A percentile compares a stretch with the other conserved stretches of the same genome.
Conservation (phyloP, 73 alveolate species). For the Stentor roeselii region DNA sequence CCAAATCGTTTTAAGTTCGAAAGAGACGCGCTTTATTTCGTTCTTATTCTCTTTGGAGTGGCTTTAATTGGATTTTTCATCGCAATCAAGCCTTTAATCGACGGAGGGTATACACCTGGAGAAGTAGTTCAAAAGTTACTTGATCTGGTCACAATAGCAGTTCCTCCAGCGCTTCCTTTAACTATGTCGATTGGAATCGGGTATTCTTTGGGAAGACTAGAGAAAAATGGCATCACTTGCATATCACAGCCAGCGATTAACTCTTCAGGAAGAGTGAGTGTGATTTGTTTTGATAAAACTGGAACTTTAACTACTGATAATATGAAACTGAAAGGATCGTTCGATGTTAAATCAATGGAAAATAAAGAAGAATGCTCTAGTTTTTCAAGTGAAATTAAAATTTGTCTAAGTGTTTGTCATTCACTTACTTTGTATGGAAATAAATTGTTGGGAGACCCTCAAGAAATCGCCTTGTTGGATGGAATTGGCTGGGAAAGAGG, state of each 20-base stretch:
- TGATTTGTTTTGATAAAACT: constrained; percentile 94
- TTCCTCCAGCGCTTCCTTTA: constrained; percentile 78
- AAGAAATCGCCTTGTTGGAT: constrained; percentile 94
- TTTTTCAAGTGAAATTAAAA: constrained; percentile 56
- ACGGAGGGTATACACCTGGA: constrained; percentile 12
- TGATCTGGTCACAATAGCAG: constrained; percentile 64
- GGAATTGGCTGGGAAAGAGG: constrained; percentile 89
- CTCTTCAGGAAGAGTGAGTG: constrained; percentile 81
- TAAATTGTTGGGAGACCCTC: constrained; percentile 91
- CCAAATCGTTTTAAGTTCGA: constrained; percentile 82
- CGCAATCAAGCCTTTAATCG: constrained; percentile 38
- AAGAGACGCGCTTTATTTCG: constrained; percentile 75
- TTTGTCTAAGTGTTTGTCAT: constrained; percentile 83
- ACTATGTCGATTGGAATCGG: constrained; percentile 64
- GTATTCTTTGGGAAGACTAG: constrained; percentile 59
- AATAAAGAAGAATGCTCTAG: background rate
- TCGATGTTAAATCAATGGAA: constrained; percentile 33
- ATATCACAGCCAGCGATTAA: constrained; percentile 86
- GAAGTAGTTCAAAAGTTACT: constrained; percentile 28
- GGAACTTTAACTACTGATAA: constrained; percentile 97
- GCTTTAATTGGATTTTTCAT: constrained; percentile 66
- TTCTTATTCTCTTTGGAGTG: constrained; percentile 74
- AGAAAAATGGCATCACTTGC: constrained; percentile 65
- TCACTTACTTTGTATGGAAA: constrained; percentile 80
- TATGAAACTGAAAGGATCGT: constrained; percentile 73